phyloP scores from a whole-genome alignment of 2,329 filamentous ascomycete genomes.

The Helotiales sp. region DNA sequence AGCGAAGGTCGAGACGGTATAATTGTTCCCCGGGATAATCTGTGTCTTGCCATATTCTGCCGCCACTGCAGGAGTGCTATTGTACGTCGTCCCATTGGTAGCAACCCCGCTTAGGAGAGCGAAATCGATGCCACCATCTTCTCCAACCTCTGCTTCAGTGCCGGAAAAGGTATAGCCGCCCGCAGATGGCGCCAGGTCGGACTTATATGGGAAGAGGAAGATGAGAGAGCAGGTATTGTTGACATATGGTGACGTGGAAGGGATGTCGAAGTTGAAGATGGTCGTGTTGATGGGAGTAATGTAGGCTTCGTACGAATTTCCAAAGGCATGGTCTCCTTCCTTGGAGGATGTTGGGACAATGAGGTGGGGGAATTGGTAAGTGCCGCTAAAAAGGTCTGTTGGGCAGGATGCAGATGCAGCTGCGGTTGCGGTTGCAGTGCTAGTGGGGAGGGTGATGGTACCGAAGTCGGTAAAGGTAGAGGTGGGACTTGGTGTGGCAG shows the following conservation, averaged over 20 bases:
- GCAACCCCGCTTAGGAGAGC: conserved; percentile 24
- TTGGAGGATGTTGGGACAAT: conserved; percentile 31
- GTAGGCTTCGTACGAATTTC: conserved; percentile 24
- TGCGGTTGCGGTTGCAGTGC: background rate
- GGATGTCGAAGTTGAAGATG: conserved; percentile 34
- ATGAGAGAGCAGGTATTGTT: conserved; percentile 30
- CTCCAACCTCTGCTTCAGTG: conserved; percentile 27
- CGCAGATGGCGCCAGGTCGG: conserved; percentile 20
- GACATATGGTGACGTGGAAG: conserved; percentile 17
- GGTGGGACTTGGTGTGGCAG: background rate
- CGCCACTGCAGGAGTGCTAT: conserved; percentile 23
- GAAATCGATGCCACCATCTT: conserved; percentile 31
- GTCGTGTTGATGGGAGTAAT: conserved; percentile 31
- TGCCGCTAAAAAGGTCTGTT: conserved; percentile 21
- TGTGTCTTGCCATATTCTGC: conserved; percentile 29
- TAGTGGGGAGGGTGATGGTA: background rate
- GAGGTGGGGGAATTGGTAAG: conserved; percentile 30
- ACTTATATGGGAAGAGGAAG: conserved; percentile 34
- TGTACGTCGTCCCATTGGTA: conserved; percentile 17
- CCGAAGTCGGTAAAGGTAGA: background rate
- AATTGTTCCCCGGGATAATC: conserved; percentile 33
- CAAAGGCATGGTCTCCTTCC: conserved; percentile 20
- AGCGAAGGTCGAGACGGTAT: conserved; percentile 30
- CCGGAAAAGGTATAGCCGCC: conserved; percentile 29
- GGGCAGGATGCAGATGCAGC: conserved; percentile 22